Base-by-base conservation (phyloP, 331 rosid species). In the Quercus tomentella region DNA sequence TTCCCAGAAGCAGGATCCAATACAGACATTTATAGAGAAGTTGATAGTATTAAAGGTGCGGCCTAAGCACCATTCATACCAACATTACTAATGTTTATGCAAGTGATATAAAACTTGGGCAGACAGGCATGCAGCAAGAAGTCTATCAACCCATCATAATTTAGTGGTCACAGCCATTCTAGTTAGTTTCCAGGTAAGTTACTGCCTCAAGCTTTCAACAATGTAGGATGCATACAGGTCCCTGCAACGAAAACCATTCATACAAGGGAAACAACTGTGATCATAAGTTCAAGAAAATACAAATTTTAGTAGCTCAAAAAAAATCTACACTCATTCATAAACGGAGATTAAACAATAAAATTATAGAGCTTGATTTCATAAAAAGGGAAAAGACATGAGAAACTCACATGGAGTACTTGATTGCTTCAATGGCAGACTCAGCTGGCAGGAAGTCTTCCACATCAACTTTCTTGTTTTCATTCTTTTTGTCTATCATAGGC, bases 361-460 rank as follows among this genome's bases (percentile, higher is more conserved):
- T 61, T 14, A 61, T 23, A 12, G 35, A 61, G 33, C 28, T 61
- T 61, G 68, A 61, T 61, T 61, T 26, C 68, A 61, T 61, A 30
- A 28, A 65, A 63, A 33, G 52, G 33, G 26, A 20, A n/a, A 67
- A 67, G 11, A 18, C 4, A 11, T 22, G 21, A 73, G 71, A 78
- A 74, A 76, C 98, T 86, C 74, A 95, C 99, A 93, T 91, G 79
- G 99, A 95, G 86, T 95, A 90, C 77, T 88, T 89, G 80, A 91
- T 90, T 84, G 99, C 97, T 5, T 90, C 89, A 33, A 82, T 2
- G 77, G 99, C 99, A 82, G 96, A 65, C 75, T 91, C 89, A 62
- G 94, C 85, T 21, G 97, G 99, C 74, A 95, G 88, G 73, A 95
- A 95, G 85, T 95, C 99, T 74, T 95, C 98, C 71, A 95, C 99